Base-by-base conservation (phyloP, 2,329 filamentous ascomycete genomes). In the Lachnum nothofagi region DNA sequence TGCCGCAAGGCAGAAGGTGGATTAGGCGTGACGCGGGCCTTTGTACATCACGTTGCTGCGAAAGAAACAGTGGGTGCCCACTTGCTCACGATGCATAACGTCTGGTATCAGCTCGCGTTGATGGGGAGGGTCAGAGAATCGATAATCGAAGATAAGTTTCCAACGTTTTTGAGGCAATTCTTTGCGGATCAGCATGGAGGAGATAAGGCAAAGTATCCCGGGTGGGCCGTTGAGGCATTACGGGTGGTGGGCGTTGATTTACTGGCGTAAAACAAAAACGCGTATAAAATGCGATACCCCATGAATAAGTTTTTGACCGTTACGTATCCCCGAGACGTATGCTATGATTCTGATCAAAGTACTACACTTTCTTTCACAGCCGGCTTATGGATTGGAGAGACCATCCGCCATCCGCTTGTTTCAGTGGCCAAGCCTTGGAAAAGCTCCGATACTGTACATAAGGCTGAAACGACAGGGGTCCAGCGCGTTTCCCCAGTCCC, bases 61-160 rank as follows among this genome's bases (percentile, higher is more conserved):
- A 98, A 98, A 70, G 93, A 98, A 73, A 98, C 93, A 0, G 91
- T 88, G 1, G 89, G 91, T 6, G 93, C 94, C 14, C 77, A 81
- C 65, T 73, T 88, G 20, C 72, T 98, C 46, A 95, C 89, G 1
- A 89, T 97, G 64, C 93, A 98, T 68, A 98, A 98, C 64, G 88
- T 98, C 22, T 89, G 90, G 72, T 95, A 95, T 64, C 82, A 95
- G 65, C 75, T 98, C 46, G 78, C 85, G 52, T 72, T 98, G 60
- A 96, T 97, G 90, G 73, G 77, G 17, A 72, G 79, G 52, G 79
- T 82, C 10, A 78, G 91, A 51, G 75, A 87, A 54, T 83, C 93
- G 14, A 89, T 97, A 54, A 71, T 95, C 6, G 85, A 85, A 53
- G 90, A 95, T 64, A 70, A 74, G 44, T 97, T 86, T 66, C 91